These are phyloP conservation scores for Achaetomiella virescens DNA, from an alignment of 495 filamentous ascomycete species.

Conservation along the genomic window DNA sequence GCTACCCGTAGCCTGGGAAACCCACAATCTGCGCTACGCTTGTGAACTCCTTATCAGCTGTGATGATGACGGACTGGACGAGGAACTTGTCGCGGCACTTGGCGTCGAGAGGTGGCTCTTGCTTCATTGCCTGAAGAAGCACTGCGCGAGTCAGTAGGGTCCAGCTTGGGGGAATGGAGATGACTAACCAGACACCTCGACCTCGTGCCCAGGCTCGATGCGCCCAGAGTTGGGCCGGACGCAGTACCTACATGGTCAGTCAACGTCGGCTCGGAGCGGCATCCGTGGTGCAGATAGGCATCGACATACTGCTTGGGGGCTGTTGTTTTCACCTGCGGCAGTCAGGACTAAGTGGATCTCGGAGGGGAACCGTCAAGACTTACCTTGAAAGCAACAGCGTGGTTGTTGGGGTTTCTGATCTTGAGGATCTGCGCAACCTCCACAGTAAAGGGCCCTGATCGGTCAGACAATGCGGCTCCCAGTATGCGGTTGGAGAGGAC, in stretches of 20 bases:
- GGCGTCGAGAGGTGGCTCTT: slow-evolving; percentile 76
- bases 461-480: slow-evolving; percentile 18
- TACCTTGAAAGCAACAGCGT: slow-evolving; percentile 94
- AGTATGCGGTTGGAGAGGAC: slow-evolving; percentile 27
- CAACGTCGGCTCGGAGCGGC: background rate
- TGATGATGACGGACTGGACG: slow-evolving; percentile 86
- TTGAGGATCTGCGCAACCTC: slow-evolving; percentile 82
- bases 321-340: slow-evolving; percentile 89
- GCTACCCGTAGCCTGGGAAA: slow-evolving; percentile 2
- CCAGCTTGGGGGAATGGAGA: background rate
- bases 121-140: slow-evolving; percentile 94
- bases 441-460: slow-evolving; percentile 78
- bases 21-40: slow-evolving; percentile 77
- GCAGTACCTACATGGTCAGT: slow-evolving; percentile 67
- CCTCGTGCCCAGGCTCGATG: slow-evolving; percentile 78
- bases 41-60: slow-evolving; percentile 71
- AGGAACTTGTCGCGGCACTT: slow-evolving; percentile 98
- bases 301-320: slow-evolving; percentile 90
- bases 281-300: background rate
- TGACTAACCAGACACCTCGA: slow-evolving; percentile 83
- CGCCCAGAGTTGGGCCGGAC: slow-evolving; percentile 95
- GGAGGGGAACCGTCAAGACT: slow-evolving; percentile 11
- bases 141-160: slow-evolving; percentile 48
- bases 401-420: slow-evolving; percentile 70
- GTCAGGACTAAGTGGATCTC: background rate